phyloP scores from a whole-genome alignment of 2,329 filamentous ascomycete species.

The Aspergillus tubingensis region DNA sequence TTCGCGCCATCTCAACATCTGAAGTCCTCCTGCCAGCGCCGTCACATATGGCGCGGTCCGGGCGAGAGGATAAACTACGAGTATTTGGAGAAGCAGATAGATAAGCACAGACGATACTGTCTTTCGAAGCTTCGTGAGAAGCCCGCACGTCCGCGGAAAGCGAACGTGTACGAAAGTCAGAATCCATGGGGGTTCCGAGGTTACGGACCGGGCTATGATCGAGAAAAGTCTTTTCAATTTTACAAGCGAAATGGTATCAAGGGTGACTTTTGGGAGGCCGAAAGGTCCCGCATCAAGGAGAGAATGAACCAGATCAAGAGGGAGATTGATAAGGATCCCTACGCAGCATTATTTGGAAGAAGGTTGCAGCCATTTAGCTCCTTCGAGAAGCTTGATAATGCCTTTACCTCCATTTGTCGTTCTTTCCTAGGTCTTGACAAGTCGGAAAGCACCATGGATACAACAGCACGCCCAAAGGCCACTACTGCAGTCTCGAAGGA shows the following conservation, averaged over 20 bases:
- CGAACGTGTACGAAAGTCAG: slow-evolving; percentile 9
- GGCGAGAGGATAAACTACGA: slow-evolving; percentile 6
- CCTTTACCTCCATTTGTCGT: slow-evolving; percentile 35
- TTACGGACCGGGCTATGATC: slow-evolving; percentile 13
- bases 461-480: neutral
- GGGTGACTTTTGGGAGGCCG: slow-evolving; percentile 24
- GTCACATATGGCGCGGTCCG: slow-evolving; percentile 12
- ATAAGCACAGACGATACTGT: slow-evolving; percentile 5
- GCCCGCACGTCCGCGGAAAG: neutral
- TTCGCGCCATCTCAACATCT: neutral
- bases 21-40: slow-evolving; percentile 9
- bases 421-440: slow-evolving; percentile 28
- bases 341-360: slow-evolving; percentile 43
- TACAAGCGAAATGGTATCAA: neutral
- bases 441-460: slow-evolving; percentile 1
- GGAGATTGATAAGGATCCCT: slow-evolving; percentile 40
- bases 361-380: slow-evolving; percentile 29
- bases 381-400: slow-evolving; percentile 22
- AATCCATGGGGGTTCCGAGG: slow-evolving; percentile 20
- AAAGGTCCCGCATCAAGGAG: slow-evolving; percentile 24
- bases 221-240: neutral
- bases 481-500: slow-evolving; percentile 8
- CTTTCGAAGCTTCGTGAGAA: neutral
- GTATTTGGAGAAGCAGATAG: slow-evolving; percentile 1
- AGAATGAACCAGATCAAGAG: slow-evolving; percentile 42